These are phyloP conservation scores for Fraxinus dipetala DNA, from an alignment of 305 asterid genomes.

Conservation along the genomic window DNA sequence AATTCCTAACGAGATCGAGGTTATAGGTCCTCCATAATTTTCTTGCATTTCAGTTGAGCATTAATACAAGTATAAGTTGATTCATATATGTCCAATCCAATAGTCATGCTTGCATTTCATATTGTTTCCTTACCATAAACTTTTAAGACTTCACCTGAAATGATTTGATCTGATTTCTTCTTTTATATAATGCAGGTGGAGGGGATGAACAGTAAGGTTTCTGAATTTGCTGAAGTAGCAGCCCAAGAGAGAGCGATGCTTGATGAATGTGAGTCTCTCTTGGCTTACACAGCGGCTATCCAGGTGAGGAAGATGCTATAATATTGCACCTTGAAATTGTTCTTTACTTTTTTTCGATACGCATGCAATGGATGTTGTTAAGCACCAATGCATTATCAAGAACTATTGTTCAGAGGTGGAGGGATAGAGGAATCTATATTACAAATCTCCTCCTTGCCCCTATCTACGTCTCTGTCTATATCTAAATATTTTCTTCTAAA, in stretches of 20 bases:
- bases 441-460: not conserved
- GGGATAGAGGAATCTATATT: not conserved
- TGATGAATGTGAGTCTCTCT: conserved; percentile 16
- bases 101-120: not conserved
- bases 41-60: not conserved
- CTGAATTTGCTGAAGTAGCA: conserved; percentile 9
- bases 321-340: not conserved
- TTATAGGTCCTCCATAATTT: not conserved
- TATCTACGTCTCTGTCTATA: not conserved
- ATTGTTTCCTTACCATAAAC: not conserved
- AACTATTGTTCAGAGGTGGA: not conserved
- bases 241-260: conserved; percentile 24
- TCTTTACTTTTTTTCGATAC: not conserved
- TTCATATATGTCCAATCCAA: not conserved
- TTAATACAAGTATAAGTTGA: not conserved
- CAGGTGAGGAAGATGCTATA: conserved; percentile 6
- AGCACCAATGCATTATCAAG: not conserved
- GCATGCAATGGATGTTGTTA: not conserved
- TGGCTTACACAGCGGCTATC: conserved; percentile 2
- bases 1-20: not conserved
- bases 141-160: not conserved
- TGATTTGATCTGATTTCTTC: not conserved
- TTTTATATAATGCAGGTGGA: conserved; percentile 15
- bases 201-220: conserved; percentile 8
- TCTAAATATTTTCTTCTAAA: not conserved